Percentiles rank a stretch among this genome's conserved stretches.
Conservation (phyloP, 2,329 filamentous ascomycete species). For the Aspergillus fructus region DNA sequence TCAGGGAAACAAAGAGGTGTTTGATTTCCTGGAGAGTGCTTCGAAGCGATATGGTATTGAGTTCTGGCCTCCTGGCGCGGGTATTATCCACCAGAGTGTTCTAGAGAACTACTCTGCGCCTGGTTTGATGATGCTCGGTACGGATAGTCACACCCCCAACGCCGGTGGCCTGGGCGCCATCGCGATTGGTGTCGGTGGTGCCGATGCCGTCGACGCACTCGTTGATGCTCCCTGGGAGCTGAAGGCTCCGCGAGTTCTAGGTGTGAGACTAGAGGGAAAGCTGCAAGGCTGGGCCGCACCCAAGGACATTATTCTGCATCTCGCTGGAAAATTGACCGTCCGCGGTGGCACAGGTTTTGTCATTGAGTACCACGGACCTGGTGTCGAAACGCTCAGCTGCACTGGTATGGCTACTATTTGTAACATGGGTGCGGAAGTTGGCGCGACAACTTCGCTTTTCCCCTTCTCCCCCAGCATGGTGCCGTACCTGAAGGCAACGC, state of each 20-base stretch:
- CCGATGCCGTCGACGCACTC: conserved; percentile 93
- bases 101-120: conserved; percentile 98
- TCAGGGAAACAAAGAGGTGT: conserved; percentile 91
- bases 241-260: conserved; percentile 87
- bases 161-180: conserved; percentile 92
- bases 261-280: conserved; percentile 78
- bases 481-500: conserved; percentile 82
- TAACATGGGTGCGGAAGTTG: conserved; percentile 88
- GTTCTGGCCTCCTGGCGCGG: conserved; percentile 91
- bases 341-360: conserved; percentile 91
- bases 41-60: conserved; percentile 89
- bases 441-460: conserved; percentile 93
- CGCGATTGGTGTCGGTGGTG: conserved; percentile 94
- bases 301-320: conserved; percentile 90
- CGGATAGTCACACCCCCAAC: conserved; percentile 95
- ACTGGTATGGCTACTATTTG: conserved; percentile 92
- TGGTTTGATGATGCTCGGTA: conserved; percentile 97
- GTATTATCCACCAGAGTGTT: conserved; percentile 97
- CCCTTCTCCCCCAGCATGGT: conserved; percentile 83
- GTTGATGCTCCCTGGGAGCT: conserved; percentile 97
- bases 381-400: conserved; percentile 82
- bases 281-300: conserved; percentile 89
- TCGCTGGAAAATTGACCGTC: conserved; percentile 88
- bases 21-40: conserved; percentile 93
- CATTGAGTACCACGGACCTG: conserved; percentile 90